phyloP scores from a whole-genome alignment of 495 filamentous ascomycete genomes.

The Penicillium canariense region DNA sequence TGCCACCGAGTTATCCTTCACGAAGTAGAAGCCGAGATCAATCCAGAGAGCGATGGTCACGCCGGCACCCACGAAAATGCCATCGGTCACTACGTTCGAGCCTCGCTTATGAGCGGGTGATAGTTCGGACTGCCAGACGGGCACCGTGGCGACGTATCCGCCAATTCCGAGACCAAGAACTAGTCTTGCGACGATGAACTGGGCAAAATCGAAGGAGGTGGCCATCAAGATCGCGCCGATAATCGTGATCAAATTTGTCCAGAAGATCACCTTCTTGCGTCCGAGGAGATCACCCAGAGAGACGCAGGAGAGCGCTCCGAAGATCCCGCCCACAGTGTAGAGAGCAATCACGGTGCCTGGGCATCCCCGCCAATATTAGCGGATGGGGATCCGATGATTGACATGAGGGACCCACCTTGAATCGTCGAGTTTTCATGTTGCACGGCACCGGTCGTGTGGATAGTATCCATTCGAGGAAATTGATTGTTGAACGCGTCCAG shows the following conservation, averaged over 20 bases:
- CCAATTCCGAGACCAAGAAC: conserved; percentile 62
- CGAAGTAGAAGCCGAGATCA: conserved; percentile 45
- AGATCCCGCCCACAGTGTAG: conserved; percentile 33
- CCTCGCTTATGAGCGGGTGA: conserved; percentile 38
- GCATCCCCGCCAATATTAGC: background rate
- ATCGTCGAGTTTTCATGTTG: conserved; percentile 38
- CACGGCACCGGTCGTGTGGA: conserved; percentile 34
- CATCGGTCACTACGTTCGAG: conserved; percentile 38
- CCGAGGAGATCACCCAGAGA: conserved; percentile 30
- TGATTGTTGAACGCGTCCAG: conserved; percentile 40
- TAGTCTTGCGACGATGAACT: conserved; percentile 46
- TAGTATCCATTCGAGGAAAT: conserved; percentile 54
- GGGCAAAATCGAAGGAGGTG: conserved; percentile 34
- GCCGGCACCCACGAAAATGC: conserved; percentile 54
- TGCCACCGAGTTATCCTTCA: conserved; percentile 36
- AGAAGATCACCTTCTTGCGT: conserved; percentile 31
- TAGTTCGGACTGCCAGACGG: conserved; percentile 52
- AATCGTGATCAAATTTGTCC: conserved; percentile 26
- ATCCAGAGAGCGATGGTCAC: conserved; percentile 45
- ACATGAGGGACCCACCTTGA: conserved; percentile 30
- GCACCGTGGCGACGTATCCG: conserved; percentile 39
- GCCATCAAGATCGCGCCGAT: conserved; percentile 43
- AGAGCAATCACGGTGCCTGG: conserved; percentile 32
- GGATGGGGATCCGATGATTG: too few species aligned
- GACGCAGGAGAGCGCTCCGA: conserved; percentile 31